These are phyloP conservation scores for Fagopyrum homotropicum DNA, from an alignment of 148 eudicot genomes.

Conservation along the genomic window DNA sequence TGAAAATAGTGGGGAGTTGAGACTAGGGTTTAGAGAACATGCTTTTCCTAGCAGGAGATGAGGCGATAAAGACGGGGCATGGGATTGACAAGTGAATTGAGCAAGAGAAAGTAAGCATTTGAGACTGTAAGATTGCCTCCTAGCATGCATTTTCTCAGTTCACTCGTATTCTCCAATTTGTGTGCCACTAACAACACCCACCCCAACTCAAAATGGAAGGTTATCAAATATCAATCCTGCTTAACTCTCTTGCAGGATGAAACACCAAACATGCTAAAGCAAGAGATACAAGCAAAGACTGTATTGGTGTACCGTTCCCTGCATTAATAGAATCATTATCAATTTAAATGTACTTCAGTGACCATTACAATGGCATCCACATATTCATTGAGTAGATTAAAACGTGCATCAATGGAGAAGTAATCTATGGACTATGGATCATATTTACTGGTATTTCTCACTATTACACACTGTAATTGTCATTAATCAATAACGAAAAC, in stretches of 20 bases:
- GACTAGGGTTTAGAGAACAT: slow-evolving; percentile 35
- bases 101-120: not conserved
- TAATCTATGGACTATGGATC: too few species aligned
- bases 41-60: slow-evolving; percentile 17
- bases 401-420: too few species aligned
- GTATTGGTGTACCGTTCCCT: too few species aligned
- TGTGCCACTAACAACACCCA: not conserved
- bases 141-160: slow-evolving; percentile 1
- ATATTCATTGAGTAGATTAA: too few species aligned
- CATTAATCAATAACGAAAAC: too few species aligned
- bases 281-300: too few species aligned
- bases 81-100: not conserved
- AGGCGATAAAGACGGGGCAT: not conserved
- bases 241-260: not conserved
- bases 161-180: not conserved
- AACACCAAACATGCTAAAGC: too few species aligned
- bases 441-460: too few species aligned
- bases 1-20: slow-evolving; percentile 16
- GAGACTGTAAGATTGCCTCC: not conserved
- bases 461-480: too few species aligned
- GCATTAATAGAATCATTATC: too few species aligned
- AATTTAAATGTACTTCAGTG: too few species aligned
- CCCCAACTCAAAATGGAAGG: not conserved
- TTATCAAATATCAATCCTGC: not conserved
- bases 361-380: too few species aligned